These are phyloP conservation scores for Diaporthe sp. DNA, from an alignment of 2,329 filamentous ascomycete species.

Conservation along the genomic window DNA sequence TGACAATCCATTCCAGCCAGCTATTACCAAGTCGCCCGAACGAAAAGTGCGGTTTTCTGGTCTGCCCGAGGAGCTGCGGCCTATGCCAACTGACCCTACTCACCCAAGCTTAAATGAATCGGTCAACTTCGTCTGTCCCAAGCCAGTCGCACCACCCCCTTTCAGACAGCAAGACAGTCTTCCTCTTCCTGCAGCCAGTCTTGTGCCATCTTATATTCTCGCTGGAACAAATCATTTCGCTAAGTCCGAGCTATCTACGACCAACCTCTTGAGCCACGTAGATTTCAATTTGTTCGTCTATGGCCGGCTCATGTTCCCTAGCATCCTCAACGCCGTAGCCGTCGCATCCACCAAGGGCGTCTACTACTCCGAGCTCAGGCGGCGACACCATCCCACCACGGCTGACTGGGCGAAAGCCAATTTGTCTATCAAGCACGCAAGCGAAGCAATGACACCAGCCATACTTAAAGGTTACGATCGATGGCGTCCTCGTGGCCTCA, in stretches of 20 bases:
- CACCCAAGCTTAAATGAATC: not conserved
- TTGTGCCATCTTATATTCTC: not conserved
- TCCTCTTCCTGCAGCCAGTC: not conserved
- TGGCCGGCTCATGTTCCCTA: conserved; percentile 1
- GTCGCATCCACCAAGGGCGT: not conserved
- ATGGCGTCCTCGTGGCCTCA: not conserved
- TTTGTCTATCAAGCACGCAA: conserved; percentile 5
- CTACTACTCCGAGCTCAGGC: not conserved
- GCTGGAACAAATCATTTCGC: conserved; percentile 11
- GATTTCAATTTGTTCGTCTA: not conserved
- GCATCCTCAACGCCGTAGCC: conserved; percentile 1
- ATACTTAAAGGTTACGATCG: not conserved
- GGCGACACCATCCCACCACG: not conserved
- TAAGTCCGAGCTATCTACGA: too few species aligned
- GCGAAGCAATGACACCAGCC: not conserved
- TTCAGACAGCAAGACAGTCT: conserved; percentile 3
- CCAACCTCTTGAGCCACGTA: too few species aligned
- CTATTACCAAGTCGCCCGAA: not conserved
- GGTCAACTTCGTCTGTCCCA: not conserved
- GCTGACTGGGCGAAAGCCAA: not conserved
- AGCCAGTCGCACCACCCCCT: not conserved
- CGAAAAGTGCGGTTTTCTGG: conserved; percentile 8
- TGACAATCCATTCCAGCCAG: too few species aligned
- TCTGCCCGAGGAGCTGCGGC: not conserved
- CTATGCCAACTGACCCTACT: not conserved